Base-by-base conservation (phyloP, 2,329 filamentous ascomycete genomes). In the Iodosphaeria phyllophila region DNA sequence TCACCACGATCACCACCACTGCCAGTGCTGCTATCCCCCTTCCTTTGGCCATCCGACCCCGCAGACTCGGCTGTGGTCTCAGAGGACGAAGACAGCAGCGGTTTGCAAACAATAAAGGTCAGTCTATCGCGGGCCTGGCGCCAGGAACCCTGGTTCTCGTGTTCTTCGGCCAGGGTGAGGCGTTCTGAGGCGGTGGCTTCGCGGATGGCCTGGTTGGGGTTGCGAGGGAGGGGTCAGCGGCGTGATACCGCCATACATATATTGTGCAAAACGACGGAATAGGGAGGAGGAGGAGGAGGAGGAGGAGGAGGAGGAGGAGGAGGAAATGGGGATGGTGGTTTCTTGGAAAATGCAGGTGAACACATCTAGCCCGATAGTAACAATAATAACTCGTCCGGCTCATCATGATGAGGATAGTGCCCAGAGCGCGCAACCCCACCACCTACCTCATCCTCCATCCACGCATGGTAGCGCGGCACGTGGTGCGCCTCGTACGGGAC, bases 131-230 rank as follows among this genome's bases (percentile, higher is more conserved):
- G 49, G 20, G 89, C 78, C 12, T 54, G 54, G 18, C 83, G 72
- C 86, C 86, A 95, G 34, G 72, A 80, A n/a, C 54, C 52, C 48
- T 93, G 86, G 72, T 93, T 95, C 24, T 69, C 65, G 48, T 89
- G 82, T 56, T 95, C 86, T 43, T 92, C 75, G 1, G 68, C 58
- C 0, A 93, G 56, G 0, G 65, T 72, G 25, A 95, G 61, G 0
- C 74, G 78, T 33, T 93, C 83, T 0, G 84, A 93, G 1, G 86
- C 83, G 0, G 86, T 95, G 27, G 77, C 74, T 48, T 71, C 59
- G 53, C 76, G 84, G 19, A 93, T 77, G 23, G 70, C 64, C 71
- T 78, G 30, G 8, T 36, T 16, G 5, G 14, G 19, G 19, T 6
- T 8, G 28, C 21, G 23, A 25, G 20, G 28, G 26, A 22, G 24